phyloP scores from a whole-genome alignment of 257 asterid species.

The Plectranthus barbatus region DNA sequence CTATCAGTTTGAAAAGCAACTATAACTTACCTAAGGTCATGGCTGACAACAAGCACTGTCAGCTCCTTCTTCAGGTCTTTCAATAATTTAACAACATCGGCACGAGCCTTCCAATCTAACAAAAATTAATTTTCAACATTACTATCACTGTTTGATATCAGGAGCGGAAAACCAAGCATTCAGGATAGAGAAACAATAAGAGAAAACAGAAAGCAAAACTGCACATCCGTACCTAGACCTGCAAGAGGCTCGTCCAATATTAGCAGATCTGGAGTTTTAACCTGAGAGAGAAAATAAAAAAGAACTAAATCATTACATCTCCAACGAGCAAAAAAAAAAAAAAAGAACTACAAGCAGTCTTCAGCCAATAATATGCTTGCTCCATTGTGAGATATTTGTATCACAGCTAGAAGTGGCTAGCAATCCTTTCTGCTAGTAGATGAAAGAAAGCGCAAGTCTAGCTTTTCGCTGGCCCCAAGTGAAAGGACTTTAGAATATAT shows the following conservation, averaged over 20 bases:
- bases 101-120: conserved; percentile 91
- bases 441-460: not conserved
- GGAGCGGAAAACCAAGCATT: not conserved
- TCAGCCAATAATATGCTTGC: conserved; percentile 1
- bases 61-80: conserved; percentile 69
- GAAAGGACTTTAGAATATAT: not conserved
- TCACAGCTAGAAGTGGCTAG: conserved; percentile 1
- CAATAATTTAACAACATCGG: conserved; percentile 79
- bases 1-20: conserved; percentile 3
- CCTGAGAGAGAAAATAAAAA: conserved; percentile 40
- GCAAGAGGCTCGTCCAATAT: conserved; percentile 97
- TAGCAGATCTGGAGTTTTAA: conserved; percentile 78
- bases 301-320: conserved; percentile 14
- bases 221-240: conserved; percentile 71
- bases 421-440: not conserved
- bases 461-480: conserved; percentile 7
- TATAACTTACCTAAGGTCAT: conserved; percentile 75
- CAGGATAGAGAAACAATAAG: conserved; percentile 3
- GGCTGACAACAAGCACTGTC: conserved; percentile 86
- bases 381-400: not conserved
- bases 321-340: not conserved
- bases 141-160: not conserved
- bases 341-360: not conserved
- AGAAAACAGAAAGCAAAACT: conserved; percentile 3
- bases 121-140: conserved; percentile 9